Evolutionary conservation across 257 asterid species (phyloP), one percentile per base, ranked within the genome.

Genomic region (Solanum chmielewskii): DNA sequence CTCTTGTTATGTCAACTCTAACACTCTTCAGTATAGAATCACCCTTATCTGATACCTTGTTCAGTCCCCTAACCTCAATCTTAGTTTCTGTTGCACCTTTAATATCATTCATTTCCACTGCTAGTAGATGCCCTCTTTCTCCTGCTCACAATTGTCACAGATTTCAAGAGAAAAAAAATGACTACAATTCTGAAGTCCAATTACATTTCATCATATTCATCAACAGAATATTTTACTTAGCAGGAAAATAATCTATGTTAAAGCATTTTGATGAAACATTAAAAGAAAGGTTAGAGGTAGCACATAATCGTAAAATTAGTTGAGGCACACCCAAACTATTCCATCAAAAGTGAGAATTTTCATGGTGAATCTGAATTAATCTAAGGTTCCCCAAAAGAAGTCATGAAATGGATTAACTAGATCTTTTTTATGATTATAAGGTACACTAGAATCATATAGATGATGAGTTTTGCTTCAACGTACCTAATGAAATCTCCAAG

Each of bases 21-120:
- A 94, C 91, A 84, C 89, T 93, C 77, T 83, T 92, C 89, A 94
- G 88, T 82, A 95, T 90, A 14, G 81, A 87, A 25, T 85, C 92
- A 73, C 91, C 94, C 86, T 92, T 90, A 64, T 93, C 92, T 7
- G 95, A 89, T 10, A 86, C 81, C 87, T 88, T 94, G 3, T 88
- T 89, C 84, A 94, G 91, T 37, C 89, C 88, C 89, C 95, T 93
- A n/a, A 95, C 92, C 93, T 92, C 92, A 11, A 95, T 92, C 84
- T 92, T 93, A 13, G 87, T 88, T 13, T 44, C 93, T 14, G 83
- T 44, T 7, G n/a, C 80, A 68, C 20, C 52, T 14, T 74, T 39
- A 5, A 18, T n/a, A n/a, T 85, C 89, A 66, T 60, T 85, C 39
- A 74, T 74, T 74, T 74, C 82, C 52, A 39, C 82, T 11, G 14